These are phyloP conservation scores for Suzukiozyma palmioleophila DNA, from an alignment of 1,139 yeast species.

Conservation along the genomic window DNA sequence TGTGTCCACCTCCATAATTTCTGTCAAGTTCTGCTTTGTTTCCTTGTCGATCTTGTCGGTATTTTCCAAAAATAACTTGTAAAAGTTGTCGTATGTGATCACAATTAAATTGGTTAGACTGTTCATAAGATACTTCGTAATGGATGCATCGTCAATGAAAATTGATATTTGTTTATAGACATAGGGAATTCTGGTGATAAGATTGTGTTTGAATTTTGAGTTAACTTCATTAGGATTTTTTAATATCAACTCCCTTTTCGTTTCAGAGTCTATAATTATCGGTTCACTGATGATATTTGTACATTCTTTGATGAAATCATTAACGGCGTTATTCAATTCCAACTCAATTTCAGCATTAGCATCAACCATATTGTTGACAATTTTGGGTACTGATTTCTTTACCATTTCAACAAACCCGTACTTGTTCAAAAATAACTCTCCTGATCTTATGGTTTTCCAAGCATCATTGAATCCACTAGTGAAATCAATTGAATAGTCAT, in stretches of 20 bases:
- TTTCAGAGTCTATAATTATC: slow-evolving; percentile 18
- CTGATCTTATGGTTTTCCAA: slow-evolving; percentile 40
- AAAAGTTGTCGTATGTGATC: slow-evolving; percentile 30
- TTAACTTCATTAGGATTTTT: slow-evolving; percentile 24
- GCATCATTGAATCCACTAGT: slow-evolving; percentile 63
- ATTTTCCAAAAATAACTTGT: slow-evolving; percentile 16
- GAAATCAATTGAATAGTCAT: slow-evolving; percentile 75
- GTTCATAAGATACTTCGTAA: slow-evolving; percentile 30
- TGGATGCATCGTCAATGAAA: slow-evolving; percentile 37
- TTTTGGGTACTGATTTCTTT: slow-evolving; percentile 70
- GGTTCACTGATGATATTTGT: slow-evolving; percentile 34
- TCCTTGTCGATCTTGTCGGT: slow-evolving; percentile 11
- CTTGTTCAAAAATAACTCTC: slow-evolving; percentile 28
- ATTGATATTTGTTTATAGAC: slow-evolving; percentile 47
- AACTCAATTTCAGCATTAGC: slow-evolving; percentile 74
- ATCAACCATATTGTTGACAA: slow-evolving; percentile 82
- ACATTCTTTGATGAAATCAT: slow-evolving; percentile 49
- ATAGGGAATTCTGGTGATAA: slow-evolving; percentile 52
- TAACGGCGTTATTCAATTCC: slow-evolving; percentile 67
- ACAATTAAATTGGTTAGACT: slow-evolving; percentile 27
- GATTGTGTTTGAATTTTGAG: slow-evolving; percentile 41
- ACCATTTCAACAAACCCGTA: slow-evolving; percentile 57
- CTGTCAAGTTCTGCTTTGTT: slow-evolving; percentile 19
- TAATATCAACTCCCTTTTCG: slow-evolving; percentile 3
- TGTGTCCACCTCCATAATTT: slow-evolving; percentile 56